phyloP scores from a whole-genome alignment of 352 stramenopile genomes.

The Phytopythium cucurbitacearum region DNA sequence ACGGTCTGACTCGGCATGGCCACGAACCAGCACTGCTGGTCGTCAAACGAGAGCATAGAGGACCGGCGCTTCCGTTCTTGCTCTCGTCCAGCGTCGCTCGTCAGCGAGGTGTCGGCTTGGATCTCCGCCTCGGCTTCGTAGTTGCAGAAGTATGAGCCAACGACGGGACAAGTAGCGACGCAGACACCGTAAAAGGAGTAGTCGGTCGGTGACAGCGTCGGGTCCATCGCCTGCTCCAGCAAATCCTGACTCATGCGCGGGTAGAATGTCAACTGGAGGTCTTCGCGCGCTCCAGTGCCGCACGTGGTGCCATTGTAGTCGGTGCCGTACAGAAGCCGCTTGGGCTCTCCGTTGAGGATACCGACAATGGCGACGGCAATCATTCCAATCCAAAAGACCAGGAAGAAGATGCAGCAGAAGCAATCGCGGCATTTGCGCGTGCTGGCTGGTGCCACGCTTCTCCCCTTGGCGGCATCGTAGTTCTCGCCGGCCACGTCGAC shows the following conservation, averaged over 20 bases:
- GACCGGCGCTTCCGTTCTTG: constrained; percentile 39
- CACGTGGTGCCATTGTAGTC: constrained; percentile 79
- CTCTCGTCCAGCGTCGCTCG: constrained; percentile 35
- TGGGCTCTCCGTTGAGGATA: constrained; percentile 57
- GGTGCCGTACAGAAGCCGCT: constrained; percentile 62
- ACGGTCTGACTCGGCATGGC: constrained; percentile 55
- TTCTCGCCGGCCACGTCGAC: constrained; percentile 28
- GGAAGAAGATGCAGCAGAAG: constrained; percentile 61
- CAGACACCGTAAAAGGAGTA: constrained; percentile 75
- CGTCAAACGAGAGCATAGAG: constrained; percentile 19
- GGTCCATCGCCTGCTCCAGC: constrained; percentile 43
- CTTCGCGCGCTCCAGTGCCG: constrained; percentile 30
- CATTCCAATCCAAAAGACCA: constrained; percentile 77
- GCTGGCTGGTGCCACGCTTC: constrained; percentile 45
- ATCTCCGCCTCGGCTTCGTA: constrained; percentile 66
- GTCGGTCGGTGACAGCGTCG: constrained; percentile 37
- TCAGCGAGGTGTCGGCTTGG: constrained; percentile 25
- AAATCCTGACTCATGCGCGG: constrained; percentile 76
- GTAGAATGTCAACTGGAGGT: constrained; percentile 56
- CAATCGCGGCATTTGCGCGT: constrained; percentile 67
- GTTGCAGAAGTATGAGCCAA: constrained; percentile 63
- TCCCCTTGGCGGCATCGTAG: constrained; percentile 14
- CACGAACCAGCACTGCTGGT: constrained; percentile 61
- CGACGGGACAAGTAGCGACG: constrained; percentile 42
- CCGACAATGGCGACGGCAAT: constrained; percentile 47